Evolutionary conservation across 2,329 filamentous ascomycete species (phyloP).

Genomic region (Neofusicoccum umdonicola): DNA sequence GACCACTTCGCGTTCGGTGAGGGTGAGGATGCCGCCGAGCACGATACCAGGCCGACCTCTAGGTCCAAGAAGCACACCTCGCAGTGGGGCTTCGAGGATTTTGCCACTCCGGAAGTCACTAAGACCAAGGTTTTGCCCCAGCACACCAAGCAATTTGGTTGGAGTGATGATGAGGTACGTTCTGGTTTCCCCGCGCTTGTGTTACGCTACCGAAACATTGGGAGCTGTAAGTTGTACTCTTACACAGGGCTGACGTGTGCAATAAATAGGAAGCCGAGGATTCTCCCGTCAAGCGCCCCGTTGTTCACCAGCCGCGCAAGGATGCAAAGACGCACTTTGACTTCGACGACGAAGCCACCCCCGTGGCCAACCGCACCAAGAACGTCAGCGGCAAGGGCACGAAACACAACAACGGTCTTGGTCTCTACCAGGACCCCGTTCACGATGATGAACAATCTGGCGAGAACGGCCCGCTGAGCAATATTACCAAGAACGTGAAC

Average conservation of each 20-base stretch:
- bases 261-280: slow-evolving; percentile 36
- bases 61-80: slow-evolving; percentile 59
- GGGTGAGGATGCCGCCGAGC: slow-evolving; percentile 45
- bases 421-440: slow-evolving; percentile 75
- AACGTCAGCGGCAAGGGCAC: slow-evolving; percentile 42
- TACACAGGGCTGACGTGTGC: background rate
- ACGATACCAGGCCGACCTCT: slow-evolving; percentile 24
- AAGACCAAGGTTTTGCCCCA: slow-evolving; percentile 62
- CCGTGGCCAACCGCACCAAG: slow-evolving; percentile 48
- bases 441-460: slow-evolving; percentile 57
- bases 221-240: background rate
- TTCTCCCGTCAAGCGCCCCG: slow-evolving; percentile 58
- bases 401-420: slow-evolving; percentile 64
- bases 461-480: slow-evolving; percentile 51
- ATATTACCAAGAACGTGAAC: slow-evolving; percentile 72
- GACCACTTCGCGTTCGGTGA: slow-evolving; percentile 82
- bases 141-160: slow-evolving; percentile 72
- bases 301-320: slow-evolving; percentile 67
- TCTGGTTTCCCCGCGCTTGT: background rate
- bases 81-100: slow-evolving; percentile 88
- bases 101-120: slow-evolving; percentile 76
- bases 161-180: slow-evolving; percentile 66
- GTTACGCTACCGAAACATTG: background rate
- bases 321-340: slow-evolving; percentile 83
- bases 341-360: slow-evolving; percentile 70